Conservation (phyloP, 371 early-diverging fungal species). For the Mucor circinelloides region DNA sequence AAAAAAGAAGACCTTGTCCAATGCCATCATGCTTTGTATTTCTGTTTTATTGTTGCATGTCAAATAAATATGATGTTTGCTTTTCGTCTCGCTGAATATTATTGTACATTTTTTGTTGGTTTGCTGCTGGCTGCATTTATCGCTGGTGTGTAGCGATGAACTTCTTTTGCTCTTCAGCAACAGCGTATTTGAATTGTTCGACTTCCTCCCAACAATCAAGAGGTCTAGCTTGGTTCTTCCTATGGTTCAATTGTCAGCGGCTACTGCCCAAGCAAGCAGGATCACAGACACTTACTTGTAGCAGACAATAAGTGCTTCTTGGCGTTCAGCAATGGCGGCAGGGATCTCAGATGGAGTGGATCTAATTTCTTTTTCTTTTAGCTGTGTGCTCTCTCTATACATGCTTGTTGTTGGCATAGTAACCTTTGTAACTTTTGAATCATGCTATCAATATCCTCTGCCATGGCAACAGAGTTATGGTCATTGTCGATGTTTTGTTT, state of each 20-base stretch:
- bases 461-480: slow-evolving; percentile 47
- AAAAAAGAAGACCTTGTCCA: not conserved
- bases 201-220: slow-evolving; percentile 76
- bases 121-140: slow-evolving; percentile 2
- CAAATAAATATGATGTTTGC: not conserved
- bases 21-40: not conserved
- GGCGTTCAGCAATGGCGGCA: slow-evolving; percentile 39
- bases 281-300: slow-evolving; percentile 38
- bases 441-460: slow-evolving; percentile 49
- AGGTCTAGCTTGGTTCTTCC: slow-evolving; percentile 54
- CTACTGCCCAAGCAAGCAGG: not conserved
- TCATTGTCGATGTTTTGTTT: slow-evolving; percentile 49
- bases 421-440: slow-evolving; percentile 52
- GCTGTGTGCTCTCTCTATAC: not conserved
- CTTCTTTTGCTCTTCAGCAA: slow-evolving; percentile 57
- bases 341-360: slow-evolving; percentile 43
- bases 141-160: slow-evolving; percentile 50
- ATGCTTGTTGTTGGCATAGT: not conserved
- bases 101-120: not conserved
- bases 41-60: not conserved
- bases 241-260: slow-evolving; percentile 1
- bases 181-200: slow-evolving; percentile 60
- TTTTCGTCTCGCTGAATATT: not conserved
- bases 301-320: slow-evolving; percentile 50
- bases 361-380: slow-evolving; percentile 32